Conservation (phyloP, 2,329 filamentous ascomycete genomes). For the Macrophomina phaseolina region DNA sequence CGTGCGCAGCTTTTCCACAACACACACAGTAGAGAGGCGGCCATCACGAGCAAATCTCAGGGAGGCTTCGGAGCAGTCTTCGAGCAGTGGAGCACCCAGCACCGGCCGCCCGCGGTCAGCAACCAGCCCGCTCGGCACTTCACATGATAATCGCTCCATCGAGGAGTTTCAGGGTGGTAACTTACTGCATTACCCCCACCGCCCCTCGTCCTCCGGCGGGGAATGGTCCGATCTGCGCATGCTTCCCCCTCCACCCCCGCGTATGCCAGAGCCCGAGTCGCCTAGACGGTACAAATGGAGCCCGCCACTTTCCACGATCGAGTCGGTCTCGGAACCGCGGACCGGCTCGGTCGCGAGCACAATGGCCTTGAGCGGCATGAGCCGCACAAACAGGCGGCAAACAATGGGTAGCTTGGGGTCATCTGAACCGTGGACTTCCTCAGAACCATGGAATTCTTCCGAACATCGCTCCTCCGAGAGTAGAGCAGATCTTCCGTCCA, state of each 20-base stretch:
- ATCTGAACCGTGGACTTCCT: constrained; percentile 36
- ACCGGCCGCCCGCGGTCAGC: constrained; percentile 37
- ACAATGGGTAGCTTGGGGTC: constrained; percentile 44
- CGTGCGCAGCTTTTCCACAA: constrained; percentile 36
- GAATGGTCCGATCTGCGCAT: constrained; percentile 43
- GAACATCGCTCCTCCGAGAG: constrained; percentile 20
- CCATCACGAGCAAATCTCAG: constrained; percentile 17
- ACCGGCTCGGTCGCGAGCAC: constrained; percentile 26
- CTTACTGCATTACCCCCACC: constrained; percentile 44
- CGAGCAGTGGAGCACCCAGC: constrained; percentile 31
- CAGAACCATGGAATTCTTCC: constrained; percentile 32
- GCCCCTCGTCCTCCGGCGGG: constrained; percentile 43
- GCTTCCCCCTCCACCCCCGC: constrained; percentile 42
- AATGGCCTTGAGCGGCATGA: constrained; percentile 13
- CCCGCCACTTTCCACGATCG: constrained; percentile 45
- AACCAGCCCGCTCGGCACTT: constrained; percentile 26
- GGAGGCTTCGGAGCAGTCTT: constrained; percentile 38
- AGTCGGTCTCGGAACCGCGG: constrained; percentile 25
- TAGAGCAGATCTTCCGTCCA: constrained; percentile 33
- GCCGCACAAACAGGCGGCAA: constrained; percentile 36
- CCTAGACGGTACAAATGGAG: constrained; percentile 44
- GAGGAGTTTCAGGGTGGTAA: constrained; percentile 40
- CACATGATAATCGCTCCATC: constrained; percentile 35
- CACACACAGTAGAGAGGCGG: constrained; percentile 5
- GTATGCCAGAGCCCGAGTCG: constrained; percentile 45